A percentile compares a stretch with the other conserved stretches of the same genome.
These are phyloP conservation scores for Venustampulla echinocandica DNA, from an alignment of 495 filamentous ascomycete genomes.

Conservation along the genomic window DNA sequence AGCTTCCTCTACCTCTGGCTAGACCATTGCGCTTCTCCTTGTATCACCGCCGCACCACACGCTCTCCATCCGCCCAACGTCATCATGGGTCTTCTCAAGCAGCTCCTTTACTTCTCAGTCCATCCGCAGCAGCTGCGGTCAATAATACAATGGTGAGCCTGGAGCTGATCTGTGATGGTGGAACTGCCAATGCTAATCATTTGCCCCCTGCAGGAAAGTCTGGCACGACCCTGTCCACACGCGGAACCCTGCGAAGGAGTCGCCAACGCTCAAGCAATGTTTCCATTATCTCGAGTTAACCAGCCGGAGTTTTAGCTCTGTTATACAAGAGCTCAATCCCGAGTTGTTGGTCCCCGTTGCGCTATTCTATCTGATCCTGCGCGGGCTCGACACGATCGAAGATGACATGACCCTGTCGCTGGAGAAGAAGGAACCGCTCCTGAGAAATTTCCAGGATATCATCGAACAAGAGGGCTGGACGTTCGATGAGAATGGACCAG, in stretches of 20 bases:
- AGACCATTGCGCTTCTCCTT: too few species aligned
- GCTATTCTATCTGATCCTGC: slow-evolving; percentile 88
- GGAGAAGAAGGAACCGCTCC: slow-evolving; percentile 72
- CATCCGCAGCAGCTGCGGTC: slow-evolving; percentile 73
- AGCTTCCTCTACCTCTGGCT: too few species aligned
- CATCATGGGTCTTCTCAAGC: slow-evolving; percentile 39
- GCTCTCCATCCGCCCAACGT: too few species aligned
- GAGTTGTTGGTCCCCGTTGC: slow-evolving; percentile 83
- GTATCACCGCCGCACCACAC: too few species aligned
- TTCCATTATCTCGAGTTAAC: slow-evolving; percentile 82
- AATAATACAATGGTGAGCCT: slow-evolving; percentile 84
- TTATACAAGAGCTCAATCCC: slow-evolving; percentile 91
- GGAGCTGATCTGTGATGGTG: not conserved
- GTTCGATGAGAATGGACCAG: slow-evolving; percentile 73
- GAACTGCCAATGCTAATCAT: not conserved
- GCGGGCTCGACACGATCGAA: slow-evolving; percentile 92
- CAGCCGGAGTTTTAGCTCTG: slow-evolving; percentile 84
- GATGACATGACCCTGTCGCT: slow-evolving; percentile 92
- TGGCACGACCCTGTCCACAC: slow-evolving; percentile 92
- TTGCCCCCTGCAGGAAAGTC: slow-evolving; percentile 61
- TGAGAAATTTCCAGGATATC: slow-evolving; percentile 70
- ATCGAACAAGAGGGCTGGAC: slow-evolving; percentile 84
- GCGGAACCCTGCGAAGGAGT: slow-evolving; percentile 67
- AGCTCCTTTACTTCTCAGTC: slow-evolving; percentile 64
- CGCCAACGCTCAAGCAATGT: slow-evolving; percentile 63